phyloP scores from a whole-genome alignment of 495 filamentous ascomycete genomes.

The Pyrenula aspistea region DNA sequence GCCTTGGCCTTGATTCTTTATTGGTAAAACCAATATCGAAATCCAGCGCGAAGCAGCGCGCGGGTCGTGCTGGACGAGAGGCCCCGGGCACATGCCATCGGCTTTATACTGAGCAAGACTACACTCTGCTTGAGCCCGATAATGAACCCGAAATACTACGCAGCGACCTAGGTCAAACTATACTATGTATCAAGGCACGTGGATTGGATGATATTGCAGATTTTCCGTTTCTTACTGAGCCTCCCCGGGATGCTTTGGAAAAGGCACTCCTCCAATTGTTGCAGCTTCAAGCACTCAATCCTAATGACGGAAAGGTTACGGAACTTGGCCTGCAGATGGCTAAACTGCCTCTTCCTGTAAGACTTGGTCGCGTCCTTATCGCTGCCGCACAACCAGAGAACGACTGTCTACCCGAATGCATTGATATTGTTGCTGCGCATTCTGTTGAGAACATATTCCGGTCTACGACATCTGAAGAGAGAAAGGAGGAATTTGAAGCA shows the following conservation, averaged over 20 bases:
- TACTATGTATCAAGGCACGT: constrained; percentile 91
- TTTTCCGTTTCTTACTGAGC: constrained; percentile 80
- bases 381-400: constrained; percentile 59
- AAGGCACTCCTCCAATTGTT: constrained; percentile 77
- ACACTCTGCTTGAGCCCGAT: constrained; percentile 52
- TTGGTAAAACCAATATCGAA: constrained; percentile 85
- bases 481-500: constrained; percentile 60
- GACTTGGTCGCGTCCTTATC: constrained; percentile 69
- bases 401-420: constrained; percentile 67
- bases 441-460: constrained; percentile 85
- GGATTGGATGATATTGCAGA: constrained; percentile 70
- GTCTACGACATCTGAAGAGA: constrained; percentile 69
- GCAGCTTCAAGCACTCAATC: constrained; percentile 59
- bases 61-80: constrained; percentile 89
- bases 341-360: constrained; percentile 68
- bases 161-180: constrained; percentile 70
- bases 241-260: constrained; percentile 62
- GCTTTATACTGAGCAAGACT: constrained; percentile 77
- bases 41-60: constrained; percentile 83
- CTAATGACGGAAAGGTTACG: constrained; percentile 59
- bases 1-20: constrained; percentile 80
- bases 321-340: constrained; percentile 64
- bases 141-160: constrained; percentile 84
- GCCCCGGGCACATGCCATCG: constrained; percentile 80
- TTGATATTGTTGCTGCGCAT: constrained; percentile 84